phyloP scores from a whole-genome alignment of 1,284 basidiomycete species.

The Puccinia triticina region DNA sequence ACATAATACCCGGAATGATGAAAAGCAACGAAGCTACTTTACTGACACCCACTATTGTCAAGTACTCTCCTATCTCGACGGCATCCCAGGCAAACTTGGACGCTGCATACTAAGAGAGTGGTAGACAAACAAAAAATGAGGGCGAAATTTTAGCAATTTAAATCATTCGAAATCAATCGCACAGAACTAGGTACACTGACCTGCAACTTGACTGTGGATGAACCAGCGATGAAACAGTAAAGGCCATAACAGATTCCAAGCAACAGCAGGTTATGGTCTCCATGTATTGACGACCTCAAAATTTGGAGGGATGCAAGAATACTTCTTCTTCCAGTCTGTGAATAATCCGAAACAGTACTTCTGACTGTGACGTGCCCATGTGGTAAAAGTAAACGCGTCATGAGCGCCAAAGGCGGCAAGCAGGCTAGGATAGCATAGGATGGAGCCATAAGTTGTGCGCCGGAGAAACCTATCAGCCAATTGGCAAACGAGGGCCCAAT shows the following conservation, averaged over 20 bases:
- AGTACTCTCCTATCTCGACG: neutral
- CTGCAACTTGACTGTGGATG: slow-evolving; percentile 18
- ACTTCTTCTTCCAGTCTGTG: neutral
- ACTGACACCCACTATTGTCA: slow-evolving; percentile 17
- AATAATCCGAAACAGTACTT: neutral
- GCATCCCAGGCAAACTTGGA: neutral
- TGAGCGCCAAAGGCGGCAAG: neutral
- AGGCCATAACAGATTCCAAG: slow-evolving; percentile 6
- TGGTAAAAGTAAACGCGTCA: neutral
- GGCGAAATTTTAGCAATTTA: too few relatives aligned
- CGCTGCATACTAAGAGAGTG: neutral
- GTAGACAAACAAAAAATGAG: neutral
- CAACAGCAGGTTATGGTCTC: neutral
- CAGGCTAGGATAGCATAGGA: neutral
- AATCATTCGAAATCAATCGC: too few relatives aligned
- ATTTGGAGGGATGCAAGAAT: neutral
- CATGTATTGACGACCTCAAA: neutral
- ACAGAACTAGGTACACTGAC: neutral
- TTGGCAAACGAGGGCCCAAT: neutral
- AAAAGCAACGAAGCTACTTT: slow-evolving; percentile 3
- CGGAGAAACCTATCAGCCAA: neutral
- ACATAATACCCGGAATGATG: neutral
- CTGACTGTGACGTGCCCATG: neutral
- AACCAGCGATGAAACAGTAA: neutral
- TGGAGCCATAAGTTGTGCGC: neutral